A percentile compares a stretch with the other conserved stretches of the same genome.
phyloP scores from a whole-genome alignment of 225 moss, liverwort and hornwort species.

The Polytrichum formosum region DNA sequence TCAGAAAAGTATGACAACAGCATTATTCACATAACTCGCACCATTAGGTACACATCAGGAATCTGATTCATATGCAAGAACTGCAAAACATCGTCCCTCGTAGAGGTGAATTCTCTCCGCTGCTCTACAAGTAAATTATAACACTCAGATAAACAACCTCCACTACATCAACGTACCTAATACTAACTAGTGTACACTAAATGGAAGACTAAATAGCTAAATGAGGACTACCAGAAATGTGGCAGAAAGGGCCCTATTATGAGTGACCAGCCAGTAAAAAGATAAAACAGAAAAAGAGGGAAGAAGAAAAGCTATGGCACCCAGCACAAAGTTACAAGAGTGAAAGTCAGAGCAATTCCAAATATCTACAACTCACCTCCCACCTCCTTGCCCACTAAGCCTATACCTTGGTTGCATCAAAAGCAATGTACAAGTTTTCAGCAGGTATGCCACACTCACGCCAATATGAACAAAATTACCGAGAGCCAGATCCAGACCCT shows the following conservation, averaged over 20 bases:
- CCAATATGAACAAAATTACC: conserved; percentile 27
- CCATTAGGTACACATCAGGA: too few relatives aligned
- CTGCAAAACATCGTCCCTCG: background rate
- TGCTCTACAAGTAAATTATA: background rate
- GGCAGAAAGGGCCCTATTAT: background rate
- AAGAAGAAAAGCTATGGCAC: conserved; percentile 7
- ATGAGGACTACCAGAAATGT: background rate
- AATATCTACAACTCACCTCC: conserved; percentile 25
- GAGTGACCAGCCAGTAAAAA: background rate
- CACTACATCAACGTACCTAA: background rate
- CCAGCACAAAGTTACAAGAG: conserved; percentile 1
- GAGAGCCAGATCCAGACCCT: conserved; percentile 6
- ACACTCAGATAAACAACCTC: conserved; percentile 12
- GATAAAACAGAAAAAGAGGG: background rate
- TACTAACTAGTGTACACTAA: conserved; percentile 16
- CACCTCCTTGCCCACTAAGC: conserved; percentile 9
- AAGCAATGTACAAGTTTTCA: conserved; percentile 30
- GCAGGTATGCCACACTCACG: conserved; percentile 24
- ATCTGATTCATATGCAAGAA: background rate
- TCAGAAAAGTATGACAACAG: conserved; percentile 3
- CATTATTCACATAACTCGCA: background rate
- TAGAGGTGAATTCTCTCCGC: background rate
- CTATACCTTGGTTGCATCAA: conserved; percentile 17
- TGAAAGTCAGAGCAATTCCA: conserved; percentile 4
- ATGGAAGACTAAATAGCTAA: background rate